phyloP scores from a whole-genome alignment of 2,329 filamentous ascomycete species.

The Colletotrichum agaves region DNA sequence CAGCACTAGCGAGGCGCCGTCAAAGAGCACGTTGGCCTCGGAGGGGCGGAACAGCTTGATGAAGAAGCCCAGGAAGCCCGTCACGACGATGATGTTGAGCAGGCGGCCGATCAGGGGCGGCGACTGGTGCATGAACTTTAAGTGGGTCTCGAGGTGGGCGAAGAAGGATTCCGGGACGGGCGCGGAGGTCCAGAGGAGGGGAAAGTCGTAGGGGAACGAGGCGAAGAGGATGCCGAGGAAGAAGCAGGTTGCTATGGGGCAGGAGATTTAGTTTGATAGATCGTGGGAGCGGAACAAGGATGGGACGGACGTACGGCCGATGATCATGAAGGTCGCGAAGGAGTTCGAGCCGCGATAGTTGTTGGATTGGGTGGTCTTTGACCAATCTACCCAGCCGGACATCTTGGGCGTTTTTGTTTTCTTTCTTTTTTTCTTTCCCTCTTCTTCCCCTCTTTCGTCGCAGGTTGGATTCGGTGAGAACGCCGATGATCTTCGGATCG shows the following conservation, averaged over 20 bases:
- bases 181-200: conserved; percentile 82
- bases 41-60: conserved; percentile 94
- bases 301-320: conserved; percentile 81
- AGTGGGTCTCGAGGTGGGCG: conserved; percentile 86
- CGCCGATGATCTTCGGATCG: too few species aligned
- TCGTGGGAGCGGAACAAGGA: too few species aligned
- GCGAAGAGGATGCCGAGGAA: conserved; percentile 99
- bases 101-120: conserved; percentile 93
- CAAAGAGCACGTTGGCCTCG: conserved; percentile 96
- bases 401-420: conserved; percentile 13
- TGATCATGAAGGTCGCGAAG: conserved; percentile 97
- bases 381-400: conserved; percentile 56
- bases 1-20: conserved; percentile 81
- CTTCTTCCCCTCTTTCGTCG: too few species aligned
- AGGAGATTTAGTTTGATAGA: conserved; percentile 23
- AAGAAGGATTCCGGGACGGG: conserved; percentile 76
- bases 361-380: conserved; percentile 67
- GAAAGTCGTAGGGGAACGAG: conserved; percentile 94
- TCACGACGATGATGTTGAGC: conserved; percentile 90
- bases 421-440: too few species aligned
- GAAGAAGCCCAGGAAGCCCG: conserved; percentile 89
- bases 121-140: conserved; percentile 89
- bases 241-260: conserved; percentile 81
- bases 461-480: too few species aligned
- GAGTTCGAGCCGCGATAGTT: conserved; percentile 72